Evolutionary conservation across 2,329 filamentous ascomycete species (phyloP), one percentile per base, ranked within the genome.

Genomic region (Gaeumannomyces tritici): DNA sequence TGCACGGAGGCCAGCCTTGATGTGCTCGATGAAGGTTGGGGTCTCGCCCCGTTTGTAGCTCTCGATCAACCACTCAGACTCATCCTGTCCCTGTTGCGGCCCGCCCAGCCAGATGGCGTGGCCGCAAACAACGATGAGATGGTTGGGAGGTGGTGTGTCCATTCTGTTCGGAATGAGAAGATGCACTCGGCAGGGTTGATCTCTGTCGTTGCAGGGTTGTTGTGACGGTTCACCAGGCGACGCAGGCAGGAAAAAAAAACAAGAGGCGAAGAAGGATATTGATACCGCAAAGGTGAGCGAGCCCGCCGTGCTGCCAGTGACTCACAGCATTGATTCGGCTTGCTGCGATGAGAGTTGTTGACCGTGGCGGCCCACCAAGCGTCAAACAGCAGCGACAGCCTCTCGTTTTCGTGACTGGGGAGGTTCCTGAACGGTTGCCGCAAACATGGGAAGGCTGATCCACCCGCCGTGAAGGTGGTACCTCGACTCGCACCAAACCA

Each of bases 51-150:
- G 78, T 71, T 96, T 92, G 70, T 95, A 96, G 35, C 81, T 77
- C 61, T 90, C 87, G 21, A 96, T 87, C 33, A 91, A 79, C 87
- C 88, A 90, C 70, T 89, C 85, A 7, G 75, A 65, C 70, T 89
- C 85, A 64, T 82, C 75, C 26, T 70, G 65, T 42, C 86, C 86
- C 1, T 74, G 73, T 1, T 75, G 73, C 2, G 79, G 76, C 0
- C 86, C 85, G 29, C 86, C 86, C 18, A 79, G 74, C 80, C 89
- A 96, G 63, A 93, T 90, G 31, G 86, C 89, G 75, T 96, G 91
- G 72, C 91, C 93, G 77, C 91, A 95, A 60, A 96, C 88, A 59
- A 96, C 76, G 61, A 96, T 84, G 13, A 96, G 80, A 66, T 90
- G 81, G 6, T 73, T 74, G 31, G 76, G 75, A 0, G 61, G 8